A percentile compares a stretch with the other conserved stretches of the same genome.
phyloP scores from a whole-genome alignment of 805 yeast species.

The Starmerella asiatica region DNA sequence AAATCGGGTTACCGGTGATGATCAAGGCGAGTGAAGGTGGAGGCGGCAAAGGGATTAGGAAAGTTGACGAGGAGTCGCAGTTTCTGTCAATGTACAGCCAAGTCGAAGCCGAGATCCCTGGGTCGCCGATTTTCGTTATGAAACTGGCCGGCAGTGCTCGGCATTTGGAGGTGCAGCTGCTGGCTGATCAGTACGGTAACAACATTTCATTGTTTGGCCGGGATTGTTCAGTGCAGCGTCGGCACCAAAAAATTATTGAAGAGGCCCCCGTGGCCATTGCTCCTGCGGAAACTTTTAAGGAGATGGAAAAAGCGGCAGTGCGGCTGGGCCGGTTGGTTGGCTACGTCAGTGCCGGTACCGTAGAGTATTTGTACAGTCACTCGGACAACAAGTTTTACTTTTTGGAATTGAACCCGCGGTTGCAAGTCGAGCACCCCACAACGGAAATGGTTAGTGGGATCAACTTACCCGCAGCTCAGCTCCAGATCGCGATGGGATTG shows the following conservation, averaged over 20 bases:
- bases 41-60: conserved; percentile 99
- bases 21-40: conserved; percentile 99
- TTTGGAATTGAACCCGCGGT: conserved; percentile 92
- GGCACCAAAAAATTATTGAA: conserved; percentile 97
- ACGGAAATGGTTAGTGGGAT: conserved; percentile 99
- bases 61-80: conserved; percentile 73
- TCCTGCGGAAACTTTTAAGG: conserved; percentile 63
- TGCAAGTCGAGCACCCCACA: conserved; percentile 99
- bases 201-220: conserved; percentile 95
- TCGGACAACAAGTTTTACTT: conserved; percentile 91
- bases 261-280: conserved; percentile 99
- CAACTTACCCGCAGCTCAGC: conserved; percentile 94
- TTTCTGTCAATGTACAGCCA: conserved; percentile 69
- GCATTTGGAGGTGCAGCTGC: conserved; percentile 92
- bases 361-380: conserved; percentile 89
- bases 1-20: conserved; percentile 97
- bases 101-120: conserved; percentile 96
- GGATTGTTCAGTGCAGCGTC: conserved; percentile 98
- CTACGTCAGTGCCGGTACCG: conserved; percentile 98
- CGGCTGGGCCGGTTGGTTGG: conserved; percentile 95
- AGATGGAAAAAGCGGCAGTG: conserved; percentile 96
- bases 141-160: conserved; percentile 94
- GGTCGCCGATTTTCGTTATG: conserved; percentile 97
- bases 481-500: conserved; percentile 98
- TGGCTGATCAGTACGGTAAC: conserved; percentile 97